Evolutionary conservation across 106 monocot genomes (phyloP).

Genomic region (Vanilla planifolia): DNA sequence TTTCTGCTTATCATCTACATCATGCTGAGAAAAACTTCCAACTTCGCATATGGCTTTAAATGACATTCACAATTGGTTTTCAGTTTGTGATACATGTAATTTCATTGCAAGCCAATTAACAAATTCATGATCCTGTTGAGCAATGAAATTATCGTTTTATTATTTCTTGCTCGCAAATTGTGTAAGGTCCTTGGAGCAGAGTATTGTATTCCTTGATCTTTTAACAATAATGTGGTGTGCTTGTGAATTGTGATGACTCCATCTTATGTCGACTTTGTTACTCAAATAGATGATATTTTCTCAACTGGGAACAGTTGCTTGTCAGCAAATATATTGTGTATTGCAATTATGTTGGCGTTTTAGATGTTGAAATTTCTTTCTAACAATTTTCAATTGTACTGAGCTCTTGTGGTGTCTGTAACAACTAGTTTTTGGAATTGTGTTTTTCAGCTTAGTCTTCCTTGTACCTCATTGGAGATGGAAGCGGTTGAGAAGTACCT

Average conservation of each 20-base stretch:
- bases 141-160: too few species aligned
- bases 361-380: background rate
- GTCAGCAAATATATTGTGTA: background rate
- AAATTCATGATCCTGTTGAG: background rate
- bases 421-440: background rate
- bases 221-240: too few species aligned
- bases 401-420: background rate
- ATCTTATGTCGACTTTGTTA: too few species aligned
- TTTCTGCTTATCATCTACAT: background rate
- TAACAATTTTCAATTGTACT: background rate
- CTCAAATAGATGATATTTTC: too few species aligned
- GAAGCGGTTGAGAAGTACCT: slow-evolving; percentile 35
- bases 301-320: background rate
- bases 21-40: background rate
- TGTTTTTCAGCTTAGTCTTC: slow-evolving; percentile 36
- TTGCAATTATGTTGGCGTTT: background rate
- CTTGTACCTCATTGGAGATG: slow-evolving; percentile 38
- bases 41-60: background rate
- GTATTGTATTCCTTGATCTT: too few species aligned
- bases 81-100: background rate
- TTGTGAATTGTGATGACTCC: too few species aligned
- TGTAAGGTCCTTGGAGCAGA: too few species aligned
- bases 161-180: too few species aligned
- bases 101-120: background rate
- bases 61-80: background rate